These are phyloP conservation scores for Balakata baccata DNA, from an alignment of 345 rosid genomes.

Conservation along the genomic window DNA sequence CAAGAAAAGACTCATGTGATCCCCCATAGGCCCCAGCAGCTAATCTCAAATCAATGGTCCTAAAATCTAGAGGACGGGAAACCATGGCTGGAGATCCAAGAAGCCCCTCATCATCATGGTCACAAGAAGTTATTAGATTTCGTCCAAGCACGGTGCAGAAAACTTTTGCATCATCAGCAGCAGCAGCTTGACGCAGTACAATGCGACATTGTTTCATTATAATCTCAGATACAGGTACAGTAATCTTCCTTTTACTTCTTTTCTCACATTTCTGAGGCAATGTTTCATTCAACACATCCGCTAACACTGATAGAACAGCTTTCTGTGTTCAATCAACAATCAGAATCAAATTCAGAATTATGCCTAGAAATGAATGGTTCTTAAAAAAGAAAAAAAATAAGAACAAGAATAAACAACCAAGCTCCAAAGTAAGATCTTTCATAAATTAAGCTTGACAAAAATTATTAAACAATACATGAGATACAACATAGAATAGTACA, in stretches of 20 bases:
- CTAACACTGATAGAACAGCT: constrained; percentile 93
- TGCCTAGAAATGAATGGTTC: constrained; percentile 3
- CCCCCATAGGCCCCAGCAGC: constrained; percentile 84
- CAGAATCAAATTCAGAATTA: constrained; percentile 26
- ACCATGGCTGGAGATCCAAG: constrained; percentile 97
- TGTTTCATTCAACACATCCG: constrained; percentile 51
- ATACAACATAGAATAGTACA: not conserved
- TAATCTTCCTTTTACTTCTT: constrained; percentile 52
- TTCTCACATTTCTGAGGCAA: constrained; percentile 45
- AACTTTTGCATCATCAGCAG: constrained; percentile 77
- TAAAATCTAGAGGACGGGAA: constrained; percentile 89
- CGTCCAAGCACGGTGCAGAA: constrained; percentile 88
- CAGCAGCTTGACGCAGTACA: constrained; percentile 70
- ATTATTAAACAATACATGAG: too few species aligned
- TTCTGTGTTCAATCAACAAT: constrained; percentile 66
- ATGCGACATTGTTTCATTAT: constrained; percentile 88
- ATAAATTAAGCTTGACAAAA: not conserved
- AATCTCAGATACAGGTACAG: constrained; percentile 57
- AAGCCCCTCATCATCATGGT: constrained; percentile 92
- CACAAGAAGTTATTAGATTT: constrained; percentile 58
- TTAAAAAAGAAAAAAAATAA: not conserved
- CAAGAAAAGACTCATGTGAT: constrained; percentile 84
- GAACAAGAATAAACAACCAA: not conserved
- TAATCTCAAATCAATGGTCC: constrained; percentile 93
- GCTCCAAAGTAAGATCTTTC: not conserved